Evolutionary conservation across 768 basidiomycete species (phyloP), one percentile per base, ranked within the genome.

Genomic region (Termitomyces eurrhizus): DNA sequence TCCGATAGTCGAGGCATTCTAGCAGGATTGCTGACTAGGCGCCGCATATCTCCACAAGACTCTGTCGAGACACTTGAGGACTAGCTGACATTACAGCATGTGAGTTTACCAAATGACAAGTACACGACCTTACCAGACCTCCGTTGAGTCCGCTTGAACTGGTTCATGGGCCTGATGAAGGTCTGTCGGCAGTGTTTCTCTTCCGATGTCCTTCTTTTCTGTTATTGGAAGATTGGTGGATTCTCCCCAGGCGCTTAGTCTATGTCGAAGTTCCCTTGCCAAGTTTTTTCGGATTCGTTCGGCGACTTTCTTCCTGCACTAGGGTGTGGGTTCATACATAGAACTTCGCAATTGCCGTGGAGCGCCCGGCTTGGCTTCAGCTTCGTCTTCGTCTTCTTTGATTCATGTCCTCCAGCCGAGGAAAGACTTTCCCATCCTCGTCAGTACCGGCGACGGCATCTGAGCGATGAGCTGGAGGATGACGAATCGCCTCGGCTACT

Each of bases 101-200:
- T 7, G 55, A 56, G 29, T 56, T 2, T 26, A 39, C 42, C 41
- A 21, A 12, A 32, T 45, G 32, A 42, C 44, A 26, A 42, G n/a
- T 13, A 33, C 13, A 32, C 21, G 16, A 41, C 29, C 11, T n/a
- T n/a, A 29, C 12, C 44, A 55, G 29, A n/a, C 52, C 39, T 54
- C 62, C 59, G 62, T 51, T 35, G 52, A 60, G 35, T 24, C 13
- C 62, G 62, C 56, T 42, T 58, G 59, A 63, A 37, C 62, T 53
- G 41, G 62, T 55, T 60, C 53, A 36, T 5, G n/a, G n/a, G n/a
- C 18, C 18, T 8, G n/a, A 33, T 45, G n/a, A 26, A 36, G 9
- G 9, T 21, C 14, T 53, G 51, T 39, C 52, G 56, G 59, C 11
- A 50, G 44, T 33, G 52, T 60, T 64, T 61, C 48, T 41, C 49